Evolutionary conservation across 106 monocot genomes (phyloP).

Genomic region (Apostasia ramifera): DNA sequence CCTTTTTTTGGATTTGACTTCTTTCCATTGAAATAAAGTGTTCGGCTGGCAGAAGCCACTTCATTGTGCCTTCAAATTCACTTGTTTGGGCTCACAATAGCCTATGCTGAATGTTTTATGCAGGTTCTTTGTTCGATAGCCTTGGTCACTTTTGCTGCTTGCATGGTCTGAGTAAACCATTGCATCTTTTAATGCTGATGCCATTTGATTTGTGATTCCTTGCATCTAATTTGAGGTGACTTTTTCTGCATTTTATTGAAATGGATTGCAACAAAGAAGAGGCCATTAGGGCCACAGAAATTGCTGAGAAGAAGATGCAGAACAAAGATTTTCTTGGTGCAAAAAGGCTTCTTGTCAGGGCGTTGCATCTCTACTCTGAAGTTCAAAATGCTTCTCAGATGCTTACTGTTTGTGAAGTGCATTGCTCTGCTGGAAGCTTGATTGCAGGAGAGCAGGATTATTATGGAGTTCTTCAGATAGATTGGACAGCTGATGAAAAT

Average conservation of each 20-base stretch:
- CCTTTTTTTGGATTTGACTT: too few relatives aligned
- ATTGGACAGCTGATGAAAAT: constrained; percentile 40
- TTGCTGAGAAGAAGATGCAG: constrained; percentile 64
- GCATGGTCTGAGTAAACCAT: not conserved
- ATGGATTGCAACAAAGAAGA: constrained; percentile 96
- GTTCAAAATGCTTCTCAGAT: constrained; percentile 65
- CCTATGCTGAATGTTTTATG: not conserved
- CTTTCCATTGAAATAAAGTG: too few relatives aligned
- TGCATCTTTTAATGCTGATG: not conserved
- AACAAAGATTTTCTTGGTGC: constrained; percentile 54
- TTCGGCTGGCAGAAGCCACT: too few relatives aligned
- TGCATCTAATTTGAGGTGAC: not conserved
- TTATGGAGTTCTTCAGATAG: constrained; percentile 69
- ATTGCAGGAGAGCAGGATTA: constrained; percentile 43
- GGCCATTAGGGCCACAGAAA: constrained; percentile 56
- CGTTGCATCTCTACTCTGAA: constrained; percentile 59
- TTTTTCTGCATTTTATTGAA: not conserved
- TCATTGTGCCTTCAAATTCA: too few relatives aligned
- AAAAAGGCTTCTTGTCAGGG: constrained; percentile 44
- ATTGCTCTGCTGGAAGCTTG: constrained; percentile 41
- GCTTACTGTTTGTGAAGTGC: constrained; percentile 76
- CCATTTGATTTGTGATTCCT: not conserved
- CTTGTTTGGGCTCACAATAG: too few relatives aligned
- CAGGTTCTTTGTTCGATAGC: not conserved
- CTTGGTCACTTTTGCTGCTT: not conserved